Percentiles rank a stretch among this genome's conserved stretches.
Evolutionary conservation across 176 grass and related monocot genomes (phyloP).

Genomic region (Pontederia crassipes): DNA sequence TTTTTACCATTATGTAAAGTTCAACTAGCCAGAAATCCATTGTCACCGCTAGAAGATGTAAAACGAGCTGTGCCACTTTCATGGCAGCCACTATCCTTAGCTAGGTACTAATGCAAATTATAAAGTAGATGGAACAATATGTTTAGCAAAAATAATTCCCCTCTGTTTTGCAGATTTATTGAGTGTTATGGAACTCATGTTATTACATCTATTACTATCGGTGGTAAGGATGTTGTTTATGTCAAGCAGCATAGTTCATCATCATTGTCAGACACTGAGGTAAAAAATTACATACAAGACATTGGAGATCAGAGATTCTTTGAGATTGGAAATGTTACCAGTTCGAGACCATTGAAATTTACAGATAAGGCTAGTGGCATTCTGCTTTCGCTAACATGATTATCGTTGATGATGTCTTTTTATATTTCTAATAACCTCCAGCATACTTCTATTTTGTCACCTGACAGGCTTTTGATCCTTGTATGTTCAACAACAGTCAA

Average conservation of each 20-base stretch:
- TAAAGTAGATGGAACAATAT: not conserved
- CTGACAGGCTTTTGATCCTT: slow-evolving; percentile 30
- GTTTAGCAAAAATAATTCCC: slow-evolving; percentile 3
- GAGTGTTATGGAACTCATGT: slow-evolving; percentile 63
- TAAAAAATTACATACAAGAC: slow-evolving; percentile 49
- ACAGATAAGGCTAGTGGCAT: slow-evolving; percentile 40
- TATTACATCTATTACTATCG: slow-evolving; percentile 46
- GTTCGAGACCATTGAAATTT: slow-evolving; percentile 36
- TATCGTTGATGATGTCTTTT: slow-evolving; percentile 5
- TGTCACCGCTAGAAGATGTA: slow-evolving; percentile 33
- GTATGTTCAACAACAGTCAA: slow-evolving; percentile 41
- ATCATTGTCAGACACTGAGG: slow-evolving; percentile 31
- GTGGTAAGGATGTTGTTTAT: slow-evolving; percentile 58
- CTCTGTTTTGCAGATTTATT: slow-evolving; percentile 49
- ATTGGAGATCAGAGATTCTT: slow-evolving; percentile 53
- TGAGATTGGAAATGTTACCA: slow-evolving; percentile 29
- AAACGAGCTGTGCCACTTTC: slow-evolving; percentile 30
- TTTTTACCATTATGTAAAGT: slow-evolving; percentile 37
- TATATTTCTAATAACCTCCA: not conserved
- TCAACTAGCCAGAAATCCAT: slow-evolving; percentile 20
- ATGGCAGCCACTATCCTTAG: slow-evolving; percentile 48
- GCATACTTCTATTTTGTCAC: not conserved
- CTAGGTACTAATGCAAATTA: slow-evolving; percentile 32
- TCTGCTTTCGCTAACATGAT: not conserved
- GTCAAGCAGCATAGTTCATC: slow-evolving; percentile 51